A percentile compares a stretch with the other conserved stretches of the same genome.
phyloP scores from a whole-genome alignment of 2,329 filamentous ascomycete species.

The Bipolaris sorokiniana region DNA sequence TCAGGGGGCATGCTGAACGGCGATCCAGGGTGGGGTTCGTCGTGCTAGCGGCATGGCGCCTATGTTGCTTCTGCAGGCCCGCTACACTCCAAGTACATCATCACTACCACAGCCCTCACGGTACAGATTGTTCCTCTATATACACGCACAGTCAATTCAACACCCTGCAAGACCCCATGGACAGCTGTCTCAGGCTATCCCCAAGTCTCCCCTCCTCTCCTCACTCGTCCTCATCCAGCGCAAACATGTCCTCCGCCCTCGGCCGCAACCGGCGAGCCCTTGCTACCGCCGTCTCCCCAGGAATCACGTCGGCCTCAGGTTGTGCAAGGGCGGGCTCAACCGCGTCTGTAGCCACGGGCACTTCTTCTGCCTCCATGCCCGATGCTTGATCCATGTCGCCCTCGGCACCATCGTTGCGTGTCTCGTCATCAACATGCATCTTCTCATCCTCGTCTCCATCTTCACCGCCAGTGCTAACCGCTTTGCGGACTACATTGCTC shows the following conservation, averaged over 20 bases:
- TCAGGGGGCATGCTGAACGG: conserved; percentile 13
- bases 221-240: conserved; percentile 31
- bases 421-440: conserved; percentile 29
- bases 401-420: conserved; percentile 3
- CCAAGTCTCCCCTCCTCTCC: neutral
- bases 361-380: neutral
- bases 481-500: conserved; percentile 19
- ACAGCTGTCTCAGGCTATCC: conserved; percentile 11
- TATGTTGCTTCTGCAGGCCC: conserved; percentile 2
- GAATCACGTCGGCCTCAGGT: conserved; percentile 17
- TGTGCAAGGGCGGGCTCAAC: conserved; percentile 1
- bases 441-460: conserved; percentile 23
- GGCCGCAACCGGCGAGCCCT: conserved; percentile 44
- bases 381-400: conserved; percentile 4
- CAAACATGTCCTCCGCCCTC: conserved; percentile 51
- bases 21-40: conserved; percentile 19
- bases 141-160: neutral
- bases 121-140: neutral
- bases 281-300: conserved; percentile 45
- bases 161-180: too few relatives aligned
- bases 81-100: too few relatives aligned
- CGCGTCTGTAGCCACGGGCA: too few relatives aligned
- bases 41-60: conserved; percentile 11
- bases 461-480: conserved; percentile 11
- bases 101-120: neutral